Evolutionary conservation across 345 rosid genomes (phyloP), one percentile per base, ranked within the genome.

Genomic region (Brassica juncea): DNA sequence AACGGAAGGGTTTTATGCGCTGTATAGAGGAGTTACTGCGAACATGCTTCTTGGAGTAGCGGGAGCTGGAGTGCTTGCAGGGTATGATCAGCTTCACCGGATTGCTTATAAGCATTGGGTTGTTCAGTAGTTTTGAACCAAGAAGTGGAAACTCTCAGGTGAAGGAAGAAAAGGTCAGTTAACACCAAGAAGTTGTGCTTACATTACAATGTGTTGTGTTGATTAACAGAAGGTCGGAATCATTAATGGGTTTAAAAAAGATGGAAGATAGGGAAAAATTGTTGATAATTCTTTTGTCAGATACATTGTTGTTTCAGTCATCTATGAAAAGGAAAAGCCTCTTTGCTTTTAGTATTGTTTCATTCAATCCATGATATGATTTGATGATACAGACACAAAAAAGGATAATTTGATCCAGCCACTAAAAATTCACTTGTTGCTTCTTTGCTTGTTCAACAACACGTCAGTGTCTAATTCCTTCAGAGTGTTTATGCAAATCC

Each of bases 11-110:
- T 82, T 85, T 71, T 69, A 71, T 64, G 94, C 92, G 6, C 81
- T 96, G 8, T 96, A 77, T 61, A 88, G 92, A 75, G 99, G 97
- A 66, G 97, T 88, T 65, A 81, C 94, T 34, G 98, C 99, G 10
- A 95, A 91, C 71, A 93, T 95, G 93, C 97, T 95, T 77, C 86
- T 88, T n/a, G 97, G 98, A 42, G 82, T 92, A 74, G 98, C 98
- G 9, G 99, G 98, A 55, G 99, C 97, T 15, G 97, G 97, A 66
- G 98, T 88, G 64, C 97, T 93, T 71, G 91, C 97, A 6, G 94
- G 98, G 39, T 92, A 91, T 75, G 98, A 93, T 89, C 90, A 88
- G 76, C 90, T 96, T 76, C 93, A 92, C 57, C 86, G 78, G 79
- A 71, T 90, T 68, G 97, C 94, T 67, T 54, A n/a, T 37, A 81